Base-by-base conservation (phyloP, 2,329 filamentous ascomycete genomes). In the Beauveria australis region DNA sequence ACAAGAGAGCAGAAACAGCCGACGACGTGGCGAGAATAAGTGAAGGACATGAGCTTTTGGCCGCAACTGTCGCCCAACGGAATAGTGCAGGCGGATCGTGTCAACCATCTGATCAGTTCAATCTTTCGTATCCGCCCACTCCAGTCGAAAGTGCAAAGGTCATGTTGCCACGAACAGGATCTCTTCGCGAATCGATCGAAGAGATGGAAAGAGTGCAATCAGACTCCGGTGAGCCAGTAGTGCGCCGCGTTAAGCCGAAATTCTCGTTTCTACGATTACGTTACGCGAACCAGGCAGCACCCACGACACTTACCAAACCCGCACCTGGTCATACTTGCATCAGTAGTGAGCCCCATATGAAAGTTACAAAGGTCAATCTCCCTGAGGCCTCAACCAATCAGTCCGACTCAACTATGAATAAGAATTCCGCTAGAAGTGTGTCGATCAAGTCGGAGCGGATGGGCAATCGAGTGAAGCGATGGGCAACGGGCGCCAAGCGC, bases 401-500 rank as follows among this genome's bases (percentile, higher is more conserved):
- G 9, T 51, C 44, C 8, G 54, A 57, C 14, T 28, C 24, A 19
- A 46, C 22, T 16, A n/a, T 46, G 8, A 48, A 58, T 3, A 24
- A 46, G 8, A 63, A 64, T 3, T 46, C 26, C 16, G 62, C 18
- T n/a, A n/a, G 18, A 53, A 58, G 33, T 61, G 28, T 37, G 40
- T 64, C 64, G 19, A 52, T 46, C 18, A 65, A 54, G 52, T 61
- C 66, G 28, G 67, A 64, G 48, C 67, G 65, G 57, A 64, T 63
- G 54, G 66, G 63, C 14, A 66, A 65, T 6, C 67, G 70, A 33
- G 65, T 76, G 37, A 70, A 66, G 60, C 67, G 67, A 43, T 76
- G 74, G 74, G 72, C 71, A 24, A 67, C 63, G 54, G 68, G 69
- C 51, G 72, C 71, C 26, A 74, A 67, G 52, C 66, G 66, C 44